phyloP scores from a whole-genome alignment of 1,139 yeast species.

The Geotrichum citri-aurantii region DNA sequence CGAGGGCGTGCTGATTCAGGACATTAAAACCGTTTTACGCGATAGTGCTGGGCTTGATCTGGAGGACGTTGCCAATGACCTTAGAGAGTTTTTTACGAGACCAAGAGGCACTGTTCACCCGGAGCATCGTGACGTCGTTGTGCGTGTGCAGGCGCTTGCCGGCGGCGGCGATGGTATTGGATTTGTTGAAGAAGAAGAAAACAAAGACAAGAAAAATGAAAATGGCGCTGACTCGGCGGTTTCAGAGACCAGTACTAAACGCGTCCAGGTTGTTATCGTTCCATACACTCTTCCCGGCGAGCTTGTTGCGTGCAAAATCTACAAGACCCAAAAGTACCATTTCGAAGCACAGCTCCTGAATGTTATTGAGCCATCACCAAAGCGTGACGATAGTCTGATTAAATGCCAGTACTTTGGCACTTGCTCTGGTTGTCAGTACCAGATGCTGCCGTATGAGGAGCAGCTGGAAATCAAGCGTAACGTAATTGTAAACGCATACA shows the following conservation, averaged over 20 bases:
- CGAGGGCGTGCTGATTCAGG: constrained; percentile 69
- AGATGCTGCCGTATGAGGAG: constrained; percentile 62
- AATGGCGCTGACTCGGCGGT: neutral
- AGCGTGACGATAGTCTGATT: constrained; percentile 52
- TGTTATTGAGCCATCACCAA: constrained; percentile 43
- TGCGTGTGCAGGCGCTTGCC: constrained; percentile 52
- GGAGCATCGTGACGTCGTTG: constrained; percentile 55
- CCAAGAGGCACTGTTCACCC: constrained; percentile 46
- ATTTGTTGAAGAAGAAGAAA: constrained; percentile 23
- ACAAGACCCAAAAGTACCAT: constrained; percentile 70
- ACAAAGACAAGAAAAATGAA: constrained; percentile 16
- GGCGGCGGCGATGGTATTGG: constrained; percentile 61
- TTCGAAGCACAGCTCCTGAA: constrained; percentile 69
- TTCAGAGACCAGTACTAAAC: neutral
- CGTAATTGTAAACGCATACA: constrained; percentile 78
- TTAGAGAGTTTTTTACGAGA: constrained; percentile 59
- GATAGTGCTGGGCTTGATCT: constrained; percentile 40
- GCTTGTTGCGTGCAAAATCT: constrained; percentile 58
- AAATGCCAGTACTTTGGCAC: constrained; percentile 71
- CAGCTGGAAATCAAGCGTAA: constrained; percentile 68
- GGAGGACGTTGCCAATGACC: constrained; percentile 55
- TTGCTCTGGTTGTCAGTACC: constrained; percentile 93
- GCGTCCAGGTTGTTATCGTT: constrained; percentile 45
- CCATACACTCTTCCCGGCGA: constrained; percentile 93
- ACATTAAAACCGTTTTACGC: constrained; percentile 56